These are phyloP conservation scores for Picea sitchensis DNA, from an alignment of 75 land plant genomes.

Conservation along the genomic window DNA sequence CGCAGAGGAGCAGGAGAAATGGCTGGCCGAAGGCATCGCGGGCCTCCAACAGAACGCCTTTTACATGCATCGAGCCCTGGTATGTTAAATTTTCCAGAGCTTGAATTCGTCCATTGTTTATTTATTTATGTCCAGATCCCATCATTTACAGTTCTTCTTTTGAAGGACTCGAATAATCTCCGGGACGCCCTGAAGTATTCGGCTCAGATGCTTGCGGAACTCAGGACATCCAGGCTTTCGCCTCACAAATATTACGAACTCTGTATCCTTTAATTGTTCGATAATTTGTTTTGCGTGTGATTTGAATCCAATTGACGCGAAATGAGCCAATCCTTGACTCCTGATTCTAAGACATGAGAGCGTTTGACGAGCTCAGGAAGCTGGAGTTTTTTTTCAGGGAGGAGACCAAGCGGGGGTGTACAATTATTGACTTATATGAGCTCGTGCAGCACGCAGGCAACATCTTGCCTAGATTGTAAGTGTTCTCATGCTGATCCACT, in stretches of 20 bases:
- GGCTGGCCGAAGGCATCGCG: slow-evolving; percentile 92
- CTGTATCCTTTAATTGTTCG: slow-evolving; percentile 50
- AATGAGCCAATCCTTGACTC: not conserved
- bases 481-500: not conserved
- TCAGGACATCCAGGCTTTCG: slow-evolving; percentile 86
- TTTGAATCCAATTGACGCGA: not conserved
- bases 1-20: slow-evolving; percentile 94
- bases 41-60: slow-evolving; percentile 95
- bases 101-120: not conserved
- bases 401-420: slow-evolving; percentile 74
- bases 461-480: slow-evolving; percentile 88
- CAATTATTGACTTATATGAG: slow-evolving; percentile 84
- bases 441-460: slow-evolving; percentile 98
- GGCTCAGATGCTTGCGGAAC: slow-evolving; percentile 97
- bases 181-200: slow-evolving; percentile 92
- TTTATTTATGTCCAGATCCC: not conserved
- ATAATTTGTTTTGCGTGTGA: not conserved
- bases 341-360: slow-evolving; percentile 72
- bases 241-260: slow-evolving; percentile 97
- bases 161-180: slow-evolving; percentile 84
- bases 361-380: slow-evolving; percentile 92
- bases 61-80: slow-evolving; percentile 97
- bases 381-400: slow-evolving; percentile 90
- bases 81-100: not conserved
- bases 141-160: not conserved